Evolutionary conservation across 495 filamentous ascomycete genomes (phyloP), one percentile per base, ranked within the genome.

Genomic region (Daldinia caldariorum): DNA sequence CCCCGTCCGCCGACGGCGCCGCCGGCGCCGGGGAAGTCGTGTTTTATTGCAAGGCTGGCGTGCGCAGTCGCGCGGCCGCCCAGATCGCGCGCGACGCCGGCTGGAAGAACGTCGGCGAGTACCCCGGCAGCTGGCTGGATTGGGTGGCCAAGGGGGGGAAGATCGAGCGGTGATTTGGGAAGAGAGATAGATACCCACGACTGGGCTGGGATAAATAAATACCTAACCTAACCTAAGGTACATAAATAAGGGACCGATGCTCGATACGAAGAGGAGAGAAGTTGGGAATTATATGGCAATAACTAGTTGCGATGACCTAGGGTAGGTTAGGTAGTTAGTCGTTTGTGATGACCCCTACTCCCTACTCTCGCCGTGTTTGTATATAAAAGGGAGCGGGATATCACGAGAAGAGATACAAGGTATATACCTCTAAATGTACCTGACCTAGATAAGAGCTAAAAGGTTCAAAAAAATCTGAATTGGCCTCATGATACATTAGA

Each of bases 1-100:
- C 92, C 0, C 56, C 77, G 63, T 26, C 26, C 26, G 82, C 82
- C 55, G 73, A 74, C 45, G 85, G 32, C 18, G 45, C 89, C 14
- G 37, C 38, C 77, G 64, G 82, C 83, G 63, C 73, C 73, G 85
- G 35, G 2, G 32, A 89, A 70, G 80, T 97, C 10, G 88, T 97
- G 2, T 95, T 97, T 73, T 99, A 97, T 77, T 99, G 95, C 79
- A 94, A 91, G 81, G 88, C 92, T 0, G 95, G 95, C 2, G 93
- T 97, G 63, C 85, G 95, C 78, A 91, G 90, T 72, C 78, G 83
- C 20, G 87, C 91, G 4, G 94, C 94, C n/a, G 93, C 94, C 26
- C 84, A 88, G 74, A 76, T 97, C 80, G 94, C 94, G 55, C 81
- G 81, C 55, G 85, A 90, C 79, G 88, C 87, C 12, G 94, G 95